A percentile compares a stretch with the other conserved stretches of the same genome.
These are phyloP conservation scores for Sanghuangporus sanghuang DNA, from an alignment of 1,284 basidiomycete species.

Conservation along the genomic window DNA sequence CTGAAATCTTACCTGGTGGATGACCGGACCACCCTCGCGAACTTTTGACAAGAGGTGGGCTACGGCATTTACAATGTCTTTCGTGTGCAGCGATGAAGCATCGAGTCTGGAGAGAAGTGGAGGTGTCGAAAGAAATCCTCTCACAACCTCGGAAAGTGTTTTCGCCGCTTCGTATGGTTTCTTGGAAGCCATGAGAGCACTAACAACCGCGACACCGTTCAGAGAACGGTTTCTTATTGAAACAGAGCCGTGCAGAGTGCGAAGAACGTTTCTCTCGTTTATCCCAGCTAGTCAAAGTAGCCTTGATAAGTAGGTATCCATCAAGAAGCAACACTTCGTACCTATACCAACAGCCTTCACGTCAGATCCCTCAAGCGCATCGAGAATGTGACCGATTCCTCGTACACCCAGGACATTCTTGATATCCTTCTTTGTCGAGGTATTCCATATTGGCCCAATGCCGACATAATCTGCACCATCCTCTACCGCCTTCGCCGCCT, in stretches of 20 bases:
- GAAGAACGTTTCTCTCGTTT: slow-evolving; percentile 68
- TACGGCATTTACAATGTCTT: slow-evolving; percentile 31
- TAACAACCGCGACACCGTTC: slow-evolving; percentile 88
- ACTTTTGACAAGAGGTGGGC: slow-evolving; percentile 47
- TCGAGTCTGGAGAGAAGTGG: slow-evolving; percentile 21
- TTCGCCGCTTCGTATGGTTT: slow-evolving; percentile 59
- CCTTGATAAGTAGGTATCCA: no score
- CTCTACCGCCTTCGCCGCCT: slow-evolving; percentile 52
- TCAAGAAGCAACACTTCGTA: not conserved
- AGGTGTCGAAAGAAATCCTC: slow-evolving; percentile 33
- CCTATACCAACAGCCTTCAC: slow-evolving; percentile 82
- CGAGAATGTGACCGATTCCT: slow-evolving; percentile 62
- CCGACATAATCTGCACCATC: slow-evolving; percentile 82
- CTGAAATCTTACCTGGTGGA: slow-evolving; percentile 63
- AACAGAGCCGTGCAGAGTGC: slow-evolving; percentile 68
- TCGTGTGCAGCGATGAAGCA: not conserved
- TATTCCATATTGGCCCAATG: slow-evolving; percentile 77
- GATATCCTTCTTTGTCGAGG: slow-evolving; percentile 67
- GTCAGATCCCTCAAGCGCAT: slow-evolving; percentile 53
- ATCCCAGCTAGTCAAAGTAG: slow-evolving; percentile 61
- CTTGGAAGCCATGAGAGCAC: slow-evolving; percentile 73
- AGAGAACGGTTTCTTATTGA: slow-evolving; percentile 51
- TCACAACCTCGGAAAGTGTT: slow-evolving; percentile 40
- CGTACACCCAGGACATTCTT: slow-evolving; percentile 56
- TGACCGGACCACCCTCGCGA: slow-evolving; percentile 54